phyloP scores from a whole-genome alignment of 1,284 basidiomycete species.

The Laetiporus sulphureus region DNA sequence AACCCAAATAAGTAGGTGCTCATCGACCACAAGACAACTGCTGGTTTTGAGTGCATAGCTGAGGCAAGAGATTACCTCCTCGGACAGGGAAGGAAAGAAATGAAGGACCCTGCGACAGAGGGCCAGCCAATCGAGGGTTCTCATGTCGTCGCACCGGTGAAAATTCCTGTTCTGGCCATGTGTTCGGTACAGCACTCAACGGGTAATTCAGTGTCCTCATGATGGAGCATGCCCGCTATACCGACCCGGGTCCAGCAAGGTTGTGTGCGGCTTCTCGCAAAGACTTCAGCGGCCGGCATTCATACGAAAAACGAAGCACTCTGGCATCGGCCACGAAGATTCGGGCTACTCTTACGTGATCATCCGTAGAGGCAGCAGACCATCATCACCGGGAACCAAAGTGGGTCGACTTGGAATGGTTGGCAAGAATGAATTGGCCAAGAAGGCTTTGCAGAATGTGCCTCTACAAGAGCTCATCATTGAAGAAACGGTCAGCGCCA shows the following conservation, averaged over 20 bases:
- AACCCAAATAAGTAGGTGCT: constrained; percentile 76
- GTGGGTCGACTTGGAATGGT: constrained; percentile 66
- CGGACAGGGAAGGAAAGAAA: constrained; percentile 54
- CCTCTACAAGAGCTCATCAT: constrained; percentile 38
- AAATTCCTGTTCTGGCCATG: constrained; percentile 19
- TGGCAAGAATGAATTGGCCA: constrained; percentile 35
- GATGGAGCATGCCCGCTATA: constrained; percentile 80
- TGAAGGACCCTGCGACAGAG: constrained; percentile 36
- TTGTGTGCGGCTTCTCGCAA: constrained; percentile 83
- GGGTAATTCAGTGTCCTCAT: constrained; percentile 73
- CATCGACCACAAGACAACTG: constrained; percentile 77
- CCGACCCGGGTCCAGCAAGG: constrained; percentile 39
- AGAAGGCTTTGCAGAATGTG: constrained; percentile 26
- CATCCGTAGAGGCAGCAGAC: constrained; percentile 75
- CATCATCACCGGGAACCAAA: constrained; percentile 30
- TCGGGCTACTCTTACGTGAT: constrained; percentile 89
- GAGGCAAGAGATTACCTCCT: constrained; percentile 80
- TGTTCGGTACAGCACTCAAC: background rate
- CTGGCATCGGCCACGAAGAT: constrained; percentile 78
- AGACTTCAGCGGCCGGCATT: constrained; percentile 83
- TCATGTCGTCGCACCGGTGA: constrained; percentile 79
- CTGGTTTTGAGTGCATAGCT: constrained; percentile 80
- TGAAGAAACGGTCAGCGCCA: constrained; percentile 24
- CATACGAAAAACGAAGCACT: constrained; percentile 83
- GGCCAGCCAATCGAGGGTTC: constrained; percentile 42